A percentile compares a stretch with the other conserved stretches of the same genome.
Evolutionary conservation across 1,284 basidiomycete genomes (phyloP).

Genomic region (Papiliotrema flavescens): DNA sequence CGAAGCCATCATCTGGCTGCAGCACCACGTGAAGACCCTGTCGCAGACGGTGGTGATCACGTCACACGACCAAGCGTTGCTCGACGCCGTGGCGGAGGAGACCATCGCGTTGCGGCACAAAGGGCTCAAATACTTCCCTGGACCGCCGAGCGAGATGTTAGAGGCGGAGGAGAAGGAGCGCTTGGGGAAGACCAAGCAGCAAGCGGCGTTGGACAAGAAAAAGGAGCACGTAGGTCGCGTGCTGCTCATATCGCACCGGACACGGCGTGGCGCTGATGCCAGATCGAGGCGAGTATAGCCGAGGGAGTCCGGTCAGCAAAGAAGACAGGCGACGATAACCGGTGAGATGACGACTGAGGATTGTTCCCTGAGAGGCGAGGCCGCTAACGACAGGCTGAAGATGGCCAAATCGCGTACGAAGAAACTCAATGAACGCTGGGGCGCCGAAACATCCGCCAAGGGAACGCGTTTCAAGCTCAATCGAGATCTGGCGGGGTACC

Average conservation of each 20-base stretch:
- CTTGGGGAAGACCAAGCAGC: slow-evolving; percentile 54
- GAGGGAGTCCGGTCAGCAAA: slow-evolving; percentile 56
- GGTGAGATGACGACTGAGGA: slow-evolving; percentile 16
- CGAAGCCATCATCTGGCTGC: slow-evolving; percentile 51
- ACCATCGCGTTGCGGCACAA: slow-evolving; percentile 62
- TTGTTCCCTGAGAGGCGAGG: background rate
- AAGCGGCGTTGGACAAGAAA: slow-evolving; percentile 59
- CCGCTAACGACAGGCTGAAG: no score
- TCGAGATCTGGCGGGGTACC: slow-evolving; percentile 57
- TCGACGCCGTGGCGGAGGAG: slow-evolving; percentile 64
- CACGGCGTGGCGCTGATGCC: background rate
- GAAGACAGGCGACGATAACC: slow-evolving; percentile 64
- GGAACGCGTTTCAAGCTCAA: slow-evolving; percentile 63
- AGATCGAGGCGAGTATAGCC: slow-evolving; percentile 51
- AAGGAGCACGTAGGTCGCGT: slow-evolving; percentile 48
- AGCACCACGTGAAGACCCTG: slow-evolving; percentile 55
- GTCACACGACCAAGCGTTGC: slow-evolving; percentile 69
- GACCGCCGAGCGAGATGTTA: slow-evolving; percentile 55
- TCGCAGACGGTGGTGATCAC: slow-evolving; percentile 58
- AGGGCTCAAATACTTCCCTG: slow-evolving; percentile 60
- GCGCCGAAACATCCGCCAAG: slow-evolving; percentile 54
- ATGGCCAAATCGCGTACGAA: slow-evolving; percentile 54
- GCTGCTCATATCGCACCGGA: background rate
- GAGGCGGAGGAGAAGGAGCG: slow-evolving; percentile 55
- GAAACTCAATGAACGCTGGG: slow-evolving; percentile 61